Base-by-base conservation (phyloP, 2,329 filamentous ascomycete species). In the Hymenoscyphus linearis region DNA sequence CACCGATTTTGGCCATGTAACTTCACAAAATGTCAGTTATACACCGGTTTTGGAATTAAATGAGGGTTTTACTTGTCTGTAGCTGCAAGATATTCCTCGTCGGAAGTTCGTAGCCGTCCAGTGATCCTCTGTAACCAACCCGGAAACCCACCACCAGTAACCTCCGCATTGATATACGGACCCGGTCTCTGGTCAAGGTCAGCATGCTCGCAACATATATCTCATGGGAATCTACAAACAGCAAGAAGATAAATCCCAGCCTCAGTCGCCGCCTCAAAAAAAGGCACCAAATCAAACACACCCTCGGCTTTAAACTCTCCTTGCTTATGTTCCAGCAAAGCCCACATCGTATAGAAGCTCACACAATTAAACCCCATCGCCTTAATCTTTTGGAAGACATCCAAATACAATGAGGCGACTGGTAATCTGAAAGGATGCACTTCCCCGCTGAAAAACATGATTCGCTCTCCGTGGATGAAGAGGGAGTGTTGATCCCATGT, bases 361-460 rank as follows among this genome's bases (percentile, higher is more conserved):
- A 91, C 87, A 53, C 84, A 82, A 66, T 88, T 93, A 75, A 90
- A 92, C 0, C 90, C 90, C 2, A 90, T 74, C 0, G 88, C 86
- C 73, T 88, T 91, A 73, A 93, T 85, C 74, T 95, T 93, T 69
- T 93, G 87, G 67, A 93, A 87, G 2, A 92, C 70, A 65, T 93
- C 89, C 7, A 88, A 77, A 77, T 86, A 85, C 2, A 88, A 75
- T 16, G 76, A 75, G 3, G 82, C 79, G 2, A 86, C 83, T 0
- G 85, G 84, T 1, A 86, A 74, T 67, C 82, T 55, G 50, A 62
- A 92, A 0, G 88, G 87, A 70, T 93, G 89, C 2, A 91, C 81
- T 71, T 93, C 89, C 40, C 86, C 89, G 52, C 83, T 86, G 72
- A 88, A 91, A 44, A 93, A 79, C 71, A 91, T 84, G 40, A 89